Percentiles rank a stretch among this genome's conserved stretches.
These are phyloP conservation scores for Talaromyces pinophilus DNA, from an alignment of 2,329 filamentous ascomycete genomes.

Conservation along the genomic window DNA sequence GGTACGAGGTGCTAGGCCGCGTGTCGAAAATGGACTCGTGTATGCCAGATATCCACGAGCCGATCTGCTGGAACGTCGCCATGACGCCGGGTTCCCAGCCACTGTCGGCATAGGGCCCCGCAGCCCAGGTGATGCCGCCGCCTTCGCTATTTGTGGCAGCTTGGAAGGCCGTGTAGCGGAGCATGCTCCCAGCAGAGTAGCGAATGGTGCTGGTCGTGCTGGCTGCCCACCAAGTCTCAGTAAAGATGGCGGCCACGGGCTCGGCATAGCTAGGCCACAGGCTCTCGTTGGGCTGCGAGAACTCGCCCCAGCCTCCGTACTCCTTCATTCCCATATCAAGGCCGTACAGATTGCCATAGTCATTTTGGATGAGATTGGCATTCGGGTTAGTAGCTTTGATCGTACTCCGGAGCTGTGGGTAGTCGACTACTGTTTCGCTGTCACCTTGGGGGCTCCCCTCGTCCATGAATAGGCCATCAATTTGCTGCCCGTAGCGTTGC, in stretches of 20 bases:
- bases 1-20: conserved; percentile 14
- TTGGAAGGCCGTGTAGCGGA: conserved; percentile 11
- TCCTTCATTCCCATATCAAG: conserved; percentile 18
- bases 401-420: background rate
- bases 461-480: background rate
- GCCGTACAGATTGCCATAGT: conserved; percentile 14
- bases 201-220: background rate
- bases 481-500: conserved; percentile 12
- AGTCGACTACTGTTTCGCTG: conserved; percentile 15
- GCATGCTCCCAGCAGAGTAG: conserved; percentile 9
- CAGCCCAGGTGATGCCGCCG: background rate
- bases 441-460: background rate
- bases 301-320: conserved; percentile 5
- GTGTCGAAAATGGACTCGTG: conserved; percentile 12
- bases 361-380: conserved; percentile 13
- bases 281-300: conserved; percentile 15
- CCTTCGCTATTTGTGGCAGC: conserved; percentile 6
- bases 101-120: conserved; percentile 8
- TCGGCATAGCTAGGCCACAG: conserved; percentile 13
- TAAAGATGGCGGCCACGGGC: conserved; percentile 13
- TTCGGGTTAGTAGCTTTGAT: background rate
- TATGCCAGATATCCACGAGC: conserved; percentile 9
- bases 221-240: background rate
- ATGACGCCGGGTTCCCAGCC: conserved; percentile 17
- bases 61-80: conserved; percentile 8